These are phyloP conservation scores for Penicillium paradoxum DNA, from an alignment of 495 filamentous ascomycete genomes.

Conservation along the genomic window DNA sequence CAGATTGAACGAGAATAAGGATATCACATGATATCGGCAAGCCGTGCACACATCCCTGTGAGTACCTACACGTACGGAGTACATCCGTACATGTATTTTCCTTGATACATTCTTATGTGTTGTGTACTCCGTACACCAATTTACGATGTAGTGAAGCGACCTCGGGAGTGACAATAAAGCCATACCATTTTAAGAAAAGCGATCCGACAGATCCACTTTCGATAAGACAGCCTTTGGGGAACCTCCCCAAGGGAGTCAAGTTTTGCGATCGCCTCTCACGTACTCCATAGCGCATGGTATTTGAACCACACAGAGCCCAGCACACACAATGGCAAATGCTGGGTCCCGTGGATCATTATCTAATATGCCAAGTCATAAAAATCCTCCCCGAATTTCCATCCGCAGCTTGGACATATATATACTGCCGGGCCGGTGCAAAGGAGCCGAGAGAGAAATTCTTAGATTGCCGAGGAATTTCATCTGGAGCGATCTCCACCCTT, in stretches of 20 bases:
- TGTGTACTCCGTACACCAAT: too few species aligned
- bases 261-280: neutral
- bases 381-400: neutral
- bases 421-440: neutral
- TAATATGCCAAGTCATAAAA: neutral
- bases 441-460: neutral
- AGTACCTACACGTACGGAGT: too few species aligned
- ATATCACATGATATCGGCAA: neutral
- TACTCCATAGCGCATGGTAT: neutral
- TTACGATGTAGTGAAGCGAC: too few species aligned
- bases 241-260: neutral
- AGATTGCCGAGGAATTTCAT: neutral
- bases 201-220: neutral
- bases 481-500: neutral
- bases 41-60: neutral
- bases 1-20: neutral
- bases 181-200: neutral
- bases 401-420: neutral
- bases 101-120: too few species aligned
- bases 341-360: neutral
- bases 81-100: too few species aligned
- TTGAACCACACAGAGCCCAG: neutral
- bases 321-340: neutral
- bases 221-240: neutral
- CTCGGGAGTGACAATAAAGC: neutral